Evolutionary conservation across 169 alveolate species (phyloP).

Genomic region (Cryptosporidium bovis): DNA sequence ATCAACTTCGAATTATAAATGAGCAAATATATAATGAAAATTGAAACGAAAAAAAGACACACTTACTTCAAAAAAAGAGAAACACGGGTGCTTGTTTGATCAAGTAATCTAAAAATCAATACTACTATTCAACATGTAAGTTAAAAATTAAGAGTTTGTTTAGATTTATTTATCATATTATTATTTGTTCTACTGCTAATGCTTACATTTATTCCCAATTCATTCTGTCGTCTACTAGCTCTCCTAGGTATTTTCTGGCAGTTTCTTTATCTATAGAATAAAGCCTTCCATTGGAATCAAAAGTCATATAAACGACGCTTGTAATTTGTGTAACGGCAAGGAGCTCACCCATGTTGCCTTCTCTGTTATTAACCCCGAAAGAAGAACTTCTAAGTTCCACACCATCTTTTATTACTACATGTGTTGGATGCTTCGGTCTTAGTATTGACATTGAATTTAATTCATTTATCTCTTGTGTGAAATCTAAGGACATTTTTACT

Average conservation of each 20-base stretch:
- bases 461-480: slow-evolving; percentile 3
- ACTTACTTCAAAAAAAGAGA: no score
- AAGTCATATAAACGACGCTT: slow-evolving; percentile 60
- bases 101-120: no score
- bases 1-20: no score
- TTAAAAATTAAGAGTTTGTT: no score
- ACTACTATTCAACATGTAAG: no score
- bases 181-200: not conserved
- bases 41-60: no score
- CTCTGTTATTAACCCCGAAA: slow-evolving; percentile 55
- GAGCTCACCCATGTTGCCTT: slow-evolving; percentile 55
- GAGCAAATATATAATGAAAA: no score
- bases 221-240: slow-evolving; percentile 48
- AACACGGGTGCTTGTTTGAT: no score
- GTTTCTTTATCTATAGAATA: slow-evolving; percentile 28
- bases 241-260: slow-evolving; percentile 66
- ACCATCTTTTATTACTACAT: slow-evolving; percentile 50
- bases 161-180: no score
- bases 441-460: slow-evolving; percentile 14
- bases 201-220: slow-evolving; percentile 20
- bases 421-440: slow-evolving; percentile 70
- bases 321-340: slow-evolving; percentile 62
- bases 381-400: slow-evolving; percentile 56
- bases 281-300: slow-evolving; percentile 66
- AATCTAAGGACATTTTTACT: not conserved